Conservation (phyloP, 805 yeast genomes). For the Metschnikowia shivogae region DNA sequence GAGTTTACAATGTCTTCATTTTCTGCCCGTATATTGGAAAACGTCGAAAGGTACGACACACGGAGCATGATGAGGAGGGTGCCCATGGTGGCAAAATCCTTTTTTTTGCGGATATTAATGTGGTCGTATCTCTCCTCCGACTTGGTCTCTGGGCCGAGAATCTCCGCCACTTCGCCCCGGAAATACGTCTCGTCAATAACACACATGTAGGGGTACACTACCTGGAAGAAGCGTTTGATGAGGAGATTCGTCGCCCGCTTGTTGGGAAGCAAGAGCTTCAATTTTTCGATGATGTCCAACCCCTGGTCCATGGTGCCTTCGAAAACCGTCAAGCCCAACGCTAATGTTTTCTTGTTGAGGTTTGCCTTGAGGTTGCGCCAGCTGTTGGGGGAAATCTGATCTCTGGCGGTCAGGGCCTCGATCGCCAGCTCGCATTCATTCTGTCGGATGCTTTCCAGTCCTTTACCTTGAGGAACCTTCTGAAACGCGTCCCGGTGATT, state of each 20-base stretch:
- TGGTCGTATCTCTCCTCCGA: conserved; percentile 13
- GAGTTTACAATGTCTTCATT: conserved; percentile 11
- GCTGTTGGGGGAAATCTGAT: not conserved
- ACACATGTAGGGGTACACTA: conserved; percentile 20
- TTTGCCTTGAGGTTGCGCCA: conserved; percentile 10
- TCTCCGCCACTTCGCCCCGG: conserved; percentile 36
- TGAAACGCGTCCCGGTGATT: not conserved
- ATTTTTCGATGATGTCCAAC: conserved; percentile 17
- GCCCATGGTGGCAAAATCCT: conserved; percentile 49
- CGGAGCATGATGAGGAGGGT: conserved; percentile 49
- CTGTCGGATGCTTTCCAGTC: not conserved
- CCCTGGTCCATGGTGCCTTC: conserved; percentile 30
- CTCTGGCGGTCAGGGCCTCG: not conserved
- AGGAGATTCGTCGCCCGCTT: conserved; percentile 15
- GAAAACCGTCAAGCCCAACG: conserved; percentile 32
- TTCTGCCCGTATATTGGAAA: conserved; percentile 13
- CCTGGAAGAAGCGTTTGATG: conserved; percentile 16
- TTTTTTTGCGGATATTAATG: conserved; percentile 34
- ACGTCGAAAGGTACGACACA: conserved; percentile 50
- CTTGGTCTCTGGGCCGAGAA: conserved; percentile 33
- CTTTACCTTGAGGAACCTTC: not conserved
- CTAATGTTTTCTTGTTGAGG: conserved; percentile 27
- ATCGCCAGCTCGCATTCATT: not conserved
- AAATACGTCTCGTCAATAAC: conserved; percentile 20
- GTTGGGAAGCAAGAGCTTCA: conserved; percentile 17